These are phyloP conservation scores for Euphorbia peplus DNA, from an alignment of 345 rosid genomes.

Conservation along the genomic window DNA sequence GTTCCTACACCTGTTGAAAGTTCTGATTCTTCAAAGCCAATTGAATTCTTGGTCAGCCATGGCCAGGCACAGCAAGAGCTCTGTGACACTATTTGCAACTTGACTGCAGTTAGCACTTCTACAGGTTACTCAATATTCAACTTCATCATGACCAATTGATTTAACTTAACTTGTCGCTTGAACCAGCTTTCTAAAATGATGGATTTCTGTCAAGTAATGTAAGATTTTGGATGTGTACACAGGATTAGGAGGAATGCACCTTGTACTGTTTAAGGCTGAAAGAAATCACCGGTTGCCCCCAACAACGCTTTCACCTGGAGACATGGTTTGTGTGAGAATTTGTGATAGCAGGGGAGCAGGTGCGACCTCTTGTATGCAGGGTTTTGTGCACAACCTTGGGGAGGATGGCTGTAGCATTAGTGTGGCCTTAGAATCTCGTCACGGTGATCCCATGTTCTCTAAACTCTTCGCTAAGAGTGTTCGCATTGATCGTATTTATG, in stretches of 20 bases:
- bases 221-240: conserved; percentile 23
- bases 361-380: conserved; percentile 83
- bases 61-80: conserved; percentile 92
- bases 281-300: conserved; percentile 88
- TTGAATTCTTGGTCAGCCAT: conserved; percentile 93
- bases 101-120: conserved; percentile 77
- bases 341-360: conserved; percentile 89
- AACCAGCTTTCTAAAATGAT: neutral
- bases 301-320: conserved; percentile 92
- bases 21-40: conserved; percentile 65
- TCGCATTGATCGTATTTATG: conserved; percentile 89
- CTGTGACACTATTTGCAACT: conserved; percentile 94
- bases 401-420: conserved; percentile 95
- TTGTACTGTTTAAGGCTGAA: conserved; percentile 79
- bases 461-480: conserved; percentile 85
- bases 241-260: conserved; percentile 97
- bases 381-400: conserved; percentile 88
- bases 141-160: conserved; percentile 15
- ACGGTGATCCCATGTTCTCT: conserved; percentile 95
- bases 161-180: conserved; percentile 9
- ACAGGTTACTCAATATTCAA: conserved; percentile 49
- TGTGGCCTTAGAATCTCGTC: conserved; percentile 90
- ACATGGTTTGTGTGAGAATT: conserved; percentile 90
- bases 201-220: conserved; percentile 10
- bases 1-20: conserved; percentile 73